Evolutionary conservation across 2,329 filamentous ascomycete genomes (phyloP).

Genomic region (Beauveria australis): DNA sequence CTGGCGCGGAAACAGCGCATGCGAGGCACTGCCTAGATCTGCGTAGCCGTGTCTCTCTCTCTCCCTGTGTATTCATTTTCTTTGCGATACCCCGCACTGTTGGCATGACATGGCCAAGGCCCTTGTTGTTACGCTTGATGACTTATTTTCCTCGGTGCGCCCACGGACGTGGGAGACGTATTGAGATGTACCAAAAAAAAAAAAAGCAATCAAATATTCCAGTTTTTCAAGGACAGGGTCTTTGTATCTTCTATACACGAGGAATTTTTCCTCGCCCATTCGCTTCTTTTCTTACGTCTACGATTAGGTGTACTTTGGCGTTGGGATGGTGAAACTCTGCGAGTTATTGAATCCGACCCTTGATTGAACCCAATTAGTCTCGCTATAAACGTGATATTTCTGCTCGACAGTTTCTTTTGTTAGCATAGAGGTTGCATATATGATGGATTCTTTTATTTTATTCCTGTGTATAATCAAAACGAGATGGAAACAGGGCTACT

Average conservation of each 20-base stretch:
- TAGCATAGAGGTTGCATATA: not conserved
- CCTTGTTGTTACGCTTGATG: slow-evolving; percentile 7
- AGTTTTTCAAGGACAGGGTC: not conserved
- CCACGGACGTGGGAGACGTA: slow-evolving; percentile 7
- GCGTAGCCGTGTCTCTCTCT: not conserved
- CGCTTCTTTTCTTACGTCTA: not conserved
- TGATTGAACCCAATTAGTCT: not conserved
- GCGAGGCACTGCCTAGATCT: slow-evolving; percentile 32
- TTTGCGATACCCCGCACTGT: slow-evolving; percentile 2
- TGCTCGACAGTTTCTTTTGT: not conserved
- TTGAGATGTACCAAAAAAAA: not conserved
- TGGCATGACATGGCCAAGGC: not conserved
- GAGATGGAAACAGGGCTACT: not conserved
- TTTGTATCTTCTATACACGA: not conserved
- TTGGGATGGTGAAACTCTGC: not conserved
- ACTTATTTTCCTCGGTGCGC: not conserved
- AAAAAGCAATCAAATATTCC: not conserved
- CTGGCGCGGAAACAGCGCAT: slow-evolving; percentile 61
- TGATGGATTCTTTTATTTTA: not conserved
- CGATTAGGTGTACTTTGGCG: not conserved
- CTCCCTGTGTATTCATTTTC: not conserved
- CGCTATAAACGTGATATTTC: not conserved
- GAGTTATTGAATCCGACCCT: not conserved
- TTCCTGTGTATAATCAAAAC: not conserved
- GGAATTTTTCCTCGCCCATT: not conserved